These are phyloP conservation scores for Citrus unshiu DNA, from an alignment of 345 rosid species.

Conservation along the genomic window DNA sequence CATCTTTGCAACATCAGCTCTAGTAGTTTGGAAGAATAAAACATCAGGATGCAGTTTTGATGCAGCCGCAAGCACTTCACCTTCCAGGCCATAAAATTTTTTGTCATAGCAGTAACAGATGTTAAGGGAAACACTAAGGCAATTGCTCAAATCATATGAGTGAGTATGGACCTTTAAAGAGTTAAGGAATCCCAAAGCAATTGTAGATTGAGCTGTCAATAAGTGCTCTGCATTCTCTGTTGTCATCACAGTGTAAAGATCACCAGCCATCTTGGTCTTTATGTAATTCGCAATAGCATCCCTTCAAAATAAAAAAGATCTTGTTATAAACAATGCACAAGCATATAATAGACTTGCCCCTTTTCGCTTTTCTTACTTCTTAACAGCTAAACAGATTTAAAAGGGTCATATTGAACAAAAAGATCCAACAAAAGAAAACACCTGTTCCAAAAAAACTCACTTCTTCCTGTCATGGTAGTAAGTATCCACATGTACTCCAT, in stretches of 20 bases:
- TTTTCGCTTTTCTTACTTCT: not conserved
- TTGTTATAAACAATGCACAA: not conserved
- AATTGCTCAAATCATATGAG: not conserved
- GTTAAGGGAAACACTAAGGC: not conserved
- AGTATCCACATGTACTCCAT: not conserved
- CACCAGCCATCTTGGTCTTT: not conserved
- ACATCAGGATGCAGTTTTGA: not conserved
- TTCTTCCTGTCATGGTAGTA: constrained; percentile 1
- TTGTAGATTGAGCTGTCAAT: not conserved
- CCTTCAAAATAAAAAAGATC: not conserved
- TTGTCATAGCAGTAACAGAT: not conserved
- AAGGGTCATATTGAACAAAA: not conserved
- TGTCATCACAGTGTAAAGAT: not conserved
- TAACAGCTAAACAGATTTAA: not conserved
- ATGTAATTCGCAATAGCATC: constrained; percentile 1
- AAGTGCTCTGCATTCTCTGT: not conserved
- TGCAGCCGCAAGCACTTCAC: not conserved
- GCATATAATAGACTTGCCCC: not conserved
- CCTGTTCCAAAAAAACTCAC: not conserved
- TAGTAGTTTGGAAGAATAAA: not conserved
- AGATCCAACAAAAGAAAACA: not conserved
- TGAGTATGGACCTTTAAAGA: constrained; percentile 1
- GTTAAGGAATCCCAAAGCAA: constrained; percentile 4
- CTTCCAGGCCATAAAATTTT: not conserved
- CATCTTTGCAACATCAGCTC: constrained; percentile 1